Percentiles rank a stretch among this genome's conserved stretches.
These are phyloP conservation scores for Kitagawia praeruptora DNA, from an alignment of 129 eudicot genomes.

Conservation along the genomic window DNA sequence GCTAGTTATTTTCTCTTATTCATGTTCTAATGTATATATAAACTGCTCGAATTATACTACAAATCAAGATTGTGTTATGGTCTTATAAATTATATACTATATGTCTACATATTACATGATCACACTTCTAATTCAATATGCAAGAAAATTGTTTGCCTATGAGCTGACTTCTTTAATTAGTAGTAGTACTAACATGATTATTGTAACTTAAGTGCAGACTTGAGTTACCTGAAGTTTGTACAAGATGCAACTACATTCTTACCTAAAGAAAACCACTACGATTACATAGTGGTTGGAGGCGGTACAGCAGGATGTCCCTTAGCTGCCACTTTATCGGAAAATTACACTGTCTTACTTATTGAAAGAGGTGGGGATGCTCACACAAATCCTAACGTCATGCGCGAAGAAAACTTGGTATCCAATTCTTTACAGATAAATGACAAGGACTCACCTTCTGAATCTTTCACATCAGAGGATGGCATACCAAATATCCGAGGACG, in stretches of 20 bases:
- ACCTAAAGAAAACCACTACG: conserved; percentile 6
- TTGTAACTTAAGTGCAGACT: not conserved
- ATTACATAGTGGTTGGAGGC: conserved; percentile 40
- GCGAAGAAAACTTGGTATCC: not conserved
- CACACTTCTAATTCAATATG: no score
- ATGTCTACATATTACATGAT: no score
- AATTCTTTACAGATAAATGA: conserved; percentile 10
- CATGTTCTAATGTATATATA: no score
- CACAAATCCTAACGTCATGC: conserved; percentile 14
- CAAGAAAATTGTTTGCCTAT: not conserved
- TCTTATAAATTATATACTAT: no score
- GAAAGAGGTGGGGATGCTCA: conserved; percentile 35
- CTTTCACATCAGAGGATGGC: conserved; percentile 25
- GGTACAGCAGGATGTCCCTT: conserved; percentile 32
- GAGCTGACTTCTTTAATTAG: not conserved
- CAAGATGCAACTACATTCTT: conserved; percentile 1
- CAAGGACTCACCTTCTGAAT: conserved; percentile 23
- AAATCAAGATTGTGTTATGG: no score
- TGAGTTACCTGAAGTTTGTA: conserved; percentile 1
- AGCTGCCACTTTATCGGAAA: conserved; percentile 32
- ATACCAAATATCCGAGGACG: conserved; percentile 24
- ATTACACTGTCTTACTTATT: conserved; percentile 25
- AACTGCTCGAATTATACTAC: no score
- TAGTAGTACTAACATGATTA: not conserved
- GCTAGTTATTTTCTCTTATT: not conserved